phyloP scores from a whole-genome alignment of 768 basidiomycete species.

The Dictyophora rubrovolvata region DNA sequence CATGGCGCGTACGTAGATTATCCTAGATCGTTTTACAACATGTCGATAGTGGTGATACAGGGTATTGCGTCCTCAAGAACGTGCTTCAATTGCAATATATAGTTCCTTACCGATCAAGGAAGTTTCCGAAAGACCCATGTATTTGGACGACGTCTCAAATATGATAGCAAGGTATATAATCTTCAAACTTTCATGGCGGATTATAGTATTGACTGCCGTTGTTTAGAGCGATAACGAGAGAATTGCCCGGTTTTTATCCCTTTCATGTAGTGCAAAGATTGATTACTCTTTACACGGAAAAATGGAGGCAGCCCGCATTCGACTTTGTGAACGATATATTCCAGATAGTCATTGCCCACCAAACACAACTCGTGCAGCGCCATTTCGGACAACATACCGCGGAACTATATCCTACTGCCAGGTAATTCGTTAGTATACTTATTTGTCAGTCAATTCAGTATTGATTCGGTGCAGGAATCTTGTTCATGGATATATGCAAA shows the following conservation, averaged over 20 bases:
- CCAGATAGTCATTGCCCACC: constrained; percentile 26
- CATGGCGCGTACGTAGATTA: constrained; percentile 4
- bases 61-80: neutral
- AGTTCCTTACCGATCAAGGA: neutral
- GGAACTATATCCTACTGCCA: constrained; percentile 36
- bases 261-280: constrained; percentile 3
- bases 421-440: constrained; percentile 22
- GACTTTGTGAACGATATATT: constrained; percentile 34
- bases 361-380: constrained; percentile 31
- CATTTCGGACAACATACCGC: constrained; percentile 51
- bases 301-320: constrained; percentile 28
- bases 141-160: constrained; percentile 42
- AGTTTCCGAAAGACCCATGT: constrained; percentile 21
- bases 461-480: constrained; percentile 29
- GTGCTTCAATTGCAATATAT: neutral
- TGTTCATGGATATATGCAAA: constrained; percentile 40
- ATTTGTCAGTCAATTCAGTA: neutral
- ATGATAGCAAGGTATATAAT: constrained; percentile 36
- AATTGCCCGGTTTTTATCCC: constrained; percentile 3
- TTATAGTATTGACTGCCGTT: neutral
- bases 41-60: neutral
- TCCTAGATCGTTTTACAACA: neutral
- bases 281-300: constrained; percentile 4
- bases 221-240: neutral
- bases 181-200: neutral